Evolutionary conservation across 768 basidiomycete genomes (phyloP), one percentile per base, ranked within the genome.

Genomic region (Panellus pusillus): DNA sequence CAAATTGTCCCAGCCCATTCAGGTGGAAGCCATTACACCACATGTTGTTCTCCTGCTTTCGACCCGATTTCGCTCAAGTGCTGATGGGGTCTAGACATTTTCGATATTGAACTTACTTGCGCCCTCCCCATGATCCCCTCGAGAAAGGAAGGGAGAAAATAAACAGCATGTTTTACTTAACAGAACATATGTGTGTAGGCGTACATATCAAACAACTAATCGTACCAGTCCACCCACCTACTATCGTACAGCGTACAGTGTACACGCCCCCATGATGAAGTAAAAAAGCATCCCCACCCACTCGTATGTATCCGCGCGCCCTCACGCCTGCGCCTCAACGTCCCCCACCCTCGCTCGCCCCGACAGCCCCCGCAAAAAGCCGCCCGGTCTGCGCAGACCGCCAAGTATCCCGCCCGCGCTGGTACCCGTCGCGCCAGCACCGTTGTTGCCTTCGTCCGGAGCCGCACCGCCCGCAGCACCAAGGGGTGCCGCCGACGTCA

Each of bases 1-100:
- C 27, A 65, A 65, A 20, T 75, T 81, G 35, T 83, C 82, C 65
- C 69, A 72, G 37, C 76, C 81, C 18, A 71, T 76, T 57, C 62
- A 66, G 50, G 68, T 83, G 19, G 82, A 81, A 35, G 50, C 58
- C 1, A 40, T 76, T 6, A 46, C 61, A 1, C 71, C 82, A 20
- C 74, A 83, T 2, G 68, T 83, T 36, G 79, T 79, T 4, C 72
- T 82, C 40, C 76, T 82, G 0, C 84, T 84, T 3, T 57, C 80
- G 18, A 85, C 82, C 0, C 75, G 82, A 6, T 60, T 63, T 55
- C 45, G 57, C 44, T n/a, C 57, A 8, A 51, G 46, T 14, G 27
- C 19, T 1, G 42, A 45, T 6, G 42, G 53, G 29, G 44, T 57
- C 4, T 60, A 61, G 35, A 54, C 41, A n/a, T n/a, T n/a, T n/a